A percentile compares a stretch with the other conserved stretches of the same genome.
phyloP scores from a whole-genome alignment of 345 rosid species.

The Sisymbrium irio region DNA sequence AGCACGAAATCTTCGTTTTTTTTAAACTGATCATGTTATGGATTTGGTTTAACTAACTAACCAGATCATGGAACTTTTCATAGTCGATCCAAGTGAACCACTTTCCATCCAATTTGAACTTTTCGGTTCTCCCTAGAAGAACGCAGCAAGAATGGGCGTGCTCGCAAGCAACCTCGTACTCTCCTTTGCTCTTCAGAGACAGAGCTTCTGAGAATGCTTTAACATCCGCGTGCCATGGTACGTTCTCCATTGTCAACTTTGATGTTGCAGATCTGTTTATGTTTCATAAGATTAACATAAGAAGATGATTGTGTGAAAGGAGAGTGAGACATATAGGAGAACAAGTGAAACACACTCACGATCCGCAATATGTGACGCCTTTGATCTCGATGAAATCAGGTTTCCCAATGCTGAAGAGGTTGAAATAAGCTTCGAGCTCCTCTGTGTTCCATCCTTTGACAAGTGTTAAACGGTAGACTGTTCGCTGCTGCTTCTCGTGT shows the following conservation, averaged over 20 bases:
- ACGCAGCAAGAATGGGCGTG: constrained; percentile 94
- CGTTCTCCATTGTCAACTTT: constrained; percentile 96
- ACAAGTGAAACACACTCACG: constrained; percentile 46
- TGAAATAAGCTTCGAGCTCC: constrained; percentile 80
- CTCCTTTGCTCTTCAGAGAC: constrained; percentile 65
- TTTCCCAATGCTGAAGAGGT: constrained; percentile 79
- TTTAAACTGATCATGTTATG: not conserved
- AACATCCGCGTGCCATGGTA: constrained; percentile 95
- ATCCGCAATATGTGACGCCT: constrained; percentile 96
- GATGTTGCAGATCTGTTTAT: constrained; percentile 78
- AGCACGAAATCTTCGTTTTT: not conserved
- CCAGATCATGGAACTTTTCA: constrained; percentile 94
- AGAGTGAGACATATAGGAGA: not conserved
- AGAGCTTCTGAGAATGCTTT: constrained; percentile 88
- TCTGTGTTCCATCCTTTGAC: constrained; percentile 98
- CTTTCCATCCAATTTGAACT: constrained; percentile 78
- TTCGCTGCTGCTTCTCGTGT: constrained; percentile 77
- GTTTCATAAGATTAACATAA: constrained; percentile 17
- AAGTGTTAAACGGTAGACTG: constrained; percentile 87
- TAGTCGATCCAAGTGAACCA: constrained; percentile 99
- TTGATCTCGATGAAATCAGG: constrained; percentile 98
- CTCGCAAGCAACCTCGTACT: constrained; percentile 97
- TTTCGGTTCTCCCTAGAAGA: constrained; percentile 81
- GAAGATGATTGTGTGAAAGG: constrained; percentile 12
- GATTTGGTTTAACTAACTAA: constrained; percentile 30